Evolutionary conservation across 495 filamentous ascomycete genomes (phyloP).

Genomic region (Talaromyces stipitatus): DNA sequence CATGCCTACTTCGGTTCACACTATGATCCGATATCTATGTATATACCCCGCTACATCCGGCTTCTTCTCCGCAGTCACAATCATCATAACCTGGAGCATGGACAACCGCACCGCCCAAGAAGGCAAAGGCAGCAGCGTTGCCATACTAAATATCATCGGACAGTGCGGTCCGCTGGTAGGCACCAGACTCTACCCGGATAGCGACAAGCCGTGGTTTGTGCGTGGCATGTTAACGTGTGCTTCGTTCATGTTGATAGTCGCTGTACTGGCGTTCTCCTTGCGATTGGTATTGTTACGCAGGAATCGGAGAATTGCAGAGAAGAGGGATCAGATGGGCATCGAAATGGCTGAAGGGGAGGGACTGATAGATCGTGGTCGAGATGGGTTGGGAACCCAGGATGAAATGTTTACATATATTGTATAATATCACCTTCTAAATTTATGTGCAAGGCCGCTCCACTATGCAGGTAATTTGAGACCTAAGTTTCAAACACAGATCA

Average conservation of each 20-base stretch:
- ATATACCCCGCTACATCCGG: slow-evolving; percentile 51
- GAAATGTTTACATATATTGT: slow-evolving; percentile 6
- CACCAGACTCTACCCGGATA: slow-evolving; percentile 50
- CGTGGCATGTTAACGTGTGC: slow-evolving; percentile 52
- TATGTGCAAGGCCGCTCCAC: not conserved
- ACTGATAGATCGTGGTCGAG: not conserved
- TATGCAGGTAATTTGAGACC: not conserved
- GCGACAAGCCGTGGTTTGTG: slow-evolving; percentile 51
- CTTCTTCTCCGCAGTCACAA: slow-evolving; percentile 55
- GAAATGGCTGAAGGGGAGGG: slow-evolving; percentile 17
- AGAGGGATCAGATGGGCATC: slow-evolving; percentile 15
- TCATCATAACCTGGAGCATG: slow-evolving; percentile 60
- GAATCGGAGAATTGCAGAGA: slow-evolving; percentile 23
- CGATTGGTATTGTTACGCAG: slow-evolving; percentile 35
- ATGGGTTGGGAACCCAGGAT: not conserved
- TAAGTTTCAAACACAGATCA: no score
- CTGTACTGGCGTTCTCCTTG: slow-evolving; percentile 36
- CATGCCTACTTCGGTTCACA: slow-evolving; percentile 19
- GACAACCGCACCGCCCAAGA: slow-evolving; percentile 52
- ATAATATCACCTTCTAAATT: not conserved
- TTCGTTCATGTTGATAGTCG: slow-evolving; percentile 47
- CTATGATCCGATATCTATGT: slow-evolving; percentile 44
- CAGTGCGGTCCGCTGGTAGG: slow-evolving; percentile 58
- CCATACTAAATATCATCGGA: slow-evolving; percentile 51
- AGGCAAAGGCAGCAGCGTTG: slow-evolving; percentile 49